Evolutionary conservation across 805 yeast genomes (phyloP).

Genomic region (Tetrapisispora fleetii): DNA sequence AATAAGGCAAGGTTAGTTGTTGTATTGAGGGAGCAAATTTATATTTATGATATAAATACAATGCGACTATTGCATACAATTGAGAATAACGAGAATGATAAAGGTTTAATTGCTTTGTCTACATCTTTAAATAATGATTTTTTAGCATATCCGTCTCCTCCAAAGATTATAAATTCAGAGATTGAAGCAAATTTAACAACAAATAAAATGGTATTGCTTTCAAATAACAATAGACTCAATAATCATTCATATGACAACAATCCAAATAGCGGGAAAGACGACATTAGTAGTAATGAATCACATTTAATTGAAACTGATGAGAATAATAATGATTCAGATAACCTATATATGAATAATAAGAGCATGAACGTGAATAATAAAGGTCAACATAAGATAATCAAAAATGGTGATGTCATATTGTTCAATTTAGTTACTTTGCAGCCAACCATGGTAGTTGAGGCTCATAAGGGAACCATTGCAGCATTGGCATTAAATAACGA

Average conservation of each 20-base stretch:
- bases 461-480: conserved; percentile 62
- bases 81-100: conserved; percentile 38
- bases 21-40: conserved; percentile 52
- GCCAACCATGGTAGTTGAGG: conserved; percentile 60
- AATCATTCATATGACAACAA: conserved; percentile 5
- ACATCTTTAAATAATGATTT: conserved; percentile 41
- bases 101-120: conserved; percentile 56
- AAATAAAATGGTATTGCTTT: conserved; percentile 14
- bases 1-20: conserved; percentile 58
- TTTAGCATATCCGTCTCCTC: conserved; percentile 71
- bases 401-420: conserved; percentile 58
- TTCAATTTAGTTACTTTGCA: conserved; percentile 53
- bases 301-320: not conserved
- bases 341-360: not conserved
- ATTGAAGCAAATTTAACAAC: conserved; percentile 24
- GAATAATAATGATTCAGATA: conserved; percentile 7
- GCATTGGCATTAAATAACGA: conserved; percentile 53
- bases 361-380: conserved; percentile 2
- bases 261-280: not conserved
- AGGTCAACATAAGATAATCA: conserved; percentile 10
- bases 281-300: not conserved
- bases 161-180: conserved; percentile 37
- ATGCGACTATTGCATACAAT: conserved; percentile 53
- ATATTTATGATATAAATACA: conserved; percentile 62
- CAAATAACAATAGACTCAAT: not conserved